Conservation (phyloP, 495 filamentous ascomycete genomes). For the Neurospora hispaniola region DNA sequence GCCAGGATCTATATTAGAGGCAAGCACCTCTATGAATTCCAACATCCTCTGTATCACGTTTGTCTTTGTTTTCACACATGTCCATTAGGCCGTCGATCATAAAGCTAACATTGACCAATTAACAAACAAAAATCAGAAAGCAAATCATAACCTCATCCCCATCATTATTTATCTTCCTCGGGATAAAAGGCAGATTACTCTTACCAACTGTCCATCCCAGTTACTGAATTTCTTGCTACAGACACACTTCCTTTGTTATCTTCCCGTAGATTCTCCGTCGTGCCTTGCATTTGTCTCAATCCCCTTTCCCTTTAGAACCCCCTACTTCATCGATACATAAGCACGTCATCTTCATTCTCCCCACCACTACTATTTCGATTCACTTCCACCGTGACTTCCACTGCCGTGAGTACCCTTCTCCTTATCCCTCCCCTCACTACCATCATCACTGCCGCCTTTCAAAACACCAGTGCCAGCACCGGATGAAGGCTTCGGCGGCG, state of each 20-base stretch:
- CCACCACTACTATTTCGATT: neutral
- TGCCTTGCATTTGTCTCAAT: neutral
- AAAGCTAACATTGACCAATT: neutral
- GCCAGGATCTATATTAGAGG: neutral
- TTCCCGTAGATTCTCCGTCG: neutral
- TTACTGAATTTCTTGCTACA: neutral
- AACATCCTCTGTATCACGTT: neutral
- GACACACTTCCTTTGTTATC: neutral
- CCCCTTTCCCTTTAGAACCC: too few species aligned
- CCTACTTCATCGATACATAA: neutral
- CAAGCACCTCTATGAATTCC: neutral
- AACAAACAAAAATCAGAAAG: neutral
- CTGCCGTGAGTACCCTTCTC: neutral
- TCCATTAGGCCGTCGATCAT: neutral
- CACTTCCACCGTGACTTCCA: neutral
- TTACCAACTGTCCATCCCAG: neutral
- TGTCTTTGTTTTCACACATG: neutral
- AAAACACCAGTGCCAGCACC: neutral
- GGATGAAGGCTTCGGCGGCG: neutral
- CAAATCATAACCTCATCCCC: neutral
- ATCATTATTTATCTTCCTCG: neutral
- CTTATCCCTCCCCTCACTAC: neutral
- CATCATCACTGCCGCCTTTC: neutral
- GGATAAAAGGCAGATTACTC: neutral
- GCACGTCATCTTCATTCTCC: neutral